These are phyloP conservation scores for Pleurozium schreberi DNA, from an alignment of 225 moss, liverwort and hornwort genomes.

Conservation along the genomic window DNA sequence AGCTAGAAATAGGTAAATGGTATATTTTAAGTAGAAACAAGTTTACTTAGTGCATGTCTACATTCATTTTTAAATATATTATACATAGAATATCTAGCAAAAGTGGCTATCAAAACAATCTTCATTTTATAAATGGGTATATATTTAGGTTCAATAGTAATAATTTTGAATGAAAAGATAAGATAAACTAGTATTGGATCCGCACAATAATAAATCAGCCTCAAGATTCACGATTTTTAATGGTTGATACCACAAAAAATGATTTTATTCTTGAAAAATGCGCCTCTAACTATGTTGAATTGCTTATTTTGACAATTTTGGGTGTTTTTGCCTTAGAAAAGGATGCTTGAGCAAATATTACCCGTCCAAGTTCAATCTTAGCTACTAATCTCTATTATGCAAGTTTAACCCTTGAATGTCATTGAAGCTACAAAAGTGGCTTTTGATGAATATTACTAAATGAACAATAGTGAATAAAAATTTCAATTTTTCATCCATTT, in stretches of 20 bases:
- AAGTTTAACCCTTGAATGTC: background rate
- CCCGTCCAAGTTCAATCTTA: background rate
- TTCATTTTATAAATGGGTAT: background rate
- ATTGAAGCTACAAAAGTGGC: background rate
- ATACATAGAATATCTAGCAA: background rate
- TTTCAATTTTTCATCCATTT: background rate
- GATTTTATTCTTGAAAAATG: background rate
- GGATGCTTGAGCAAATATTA: background rate
- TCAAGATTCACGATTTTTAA: background rate
- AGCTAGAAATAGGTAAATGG: background rate
- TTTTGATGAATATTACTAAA: background rate
- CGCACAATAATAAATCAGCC: background rate
- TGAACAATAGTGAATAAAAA: background rate
- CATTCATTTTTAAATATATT: background rate
- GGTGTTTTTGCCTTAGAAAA: background rate
- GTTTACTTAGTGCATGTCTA: background rate
- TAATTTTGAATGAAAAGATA: background rate
- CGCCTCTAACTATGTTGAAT: background rate
- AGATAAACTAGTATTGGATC: background rate
- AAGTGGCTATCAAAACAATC: background rate
- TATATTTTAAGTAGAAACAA: background rate
- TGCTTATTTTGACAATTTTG: background rate
- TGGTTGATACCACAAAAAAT: background rate
- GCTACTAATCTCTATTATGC: background rate
- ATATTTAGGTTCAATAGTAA: background rate